Evolutionary conservation across 176 grass and related monocot species (phyloP).

Genomic region (Typha latifolia): DNA sequence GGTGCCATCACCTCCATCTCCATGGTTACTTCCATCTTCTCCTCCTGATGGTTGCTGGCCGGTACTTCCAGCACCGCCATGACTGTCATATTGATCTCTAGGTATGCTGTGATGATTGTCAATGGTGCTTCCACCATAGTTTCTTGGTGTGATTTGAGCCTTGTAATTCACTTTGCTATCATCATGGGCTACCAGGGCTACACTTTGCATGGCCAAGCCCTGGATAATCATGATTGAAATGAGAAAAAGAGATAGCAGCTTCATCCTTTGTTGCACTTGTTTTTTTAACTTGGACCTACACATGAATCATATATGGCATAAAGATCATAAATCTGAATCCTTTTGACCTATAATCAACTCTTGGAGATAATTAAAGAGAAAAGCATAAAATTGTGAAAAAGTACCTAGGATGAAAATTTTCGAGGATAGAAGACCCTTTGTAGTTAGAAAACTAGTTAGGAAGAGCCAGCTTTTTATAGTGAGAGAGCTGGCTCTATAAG

Average conservation of each 20-base stretch:
- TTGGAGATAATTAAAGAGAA: too few species aligned
- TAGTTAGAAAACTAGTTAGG: too few species aligned
- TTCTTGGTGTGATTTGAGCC: not conserved
- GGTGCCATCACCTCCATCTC: slow-evolving; percentile 17
- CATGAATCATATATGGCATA: too few species aligned
- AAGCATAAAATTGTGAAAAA: too few species aligned
- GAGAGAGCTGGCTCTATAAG: too few species aligned
- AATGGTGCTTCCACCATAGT: slow-evolving; percentile 6
- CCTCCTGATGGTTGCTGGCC: slow-evolving; percentile 1
- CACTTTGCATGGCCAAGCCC: not conserved
- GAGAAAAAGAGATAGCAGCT: slow-evolving; percentile 10
- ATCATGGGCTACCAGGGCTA: not conserved
- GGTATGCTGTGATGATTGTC: slow-evolving; percentile 37
- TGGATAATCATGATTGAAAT: not conserved
- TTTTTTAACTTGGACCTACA: too few species aligned
- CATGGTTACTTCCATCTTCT: slow-evolving; percentile 10
- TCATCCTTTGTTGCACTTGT: slow-evolving; percentile 7
- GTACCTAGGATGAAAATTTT: too few species aligned
- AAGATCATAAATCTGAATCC: too few species aligned
- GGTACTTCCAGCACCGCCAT: not conserved
- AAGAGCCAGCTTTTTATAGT: too few species aligned
- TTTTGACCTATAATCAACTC: too few species aligned
- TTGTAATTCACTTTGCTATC: slow-evolving; percentile 9
- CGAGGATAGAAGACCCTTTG: too few species aligned
- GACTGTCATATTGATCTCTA: slow-evolving; percentile 15